Evolutionary conservation across 2,329 filamentous ascomycete genomes (phyloP), one percentile per base, ranked within the genome.

Genomic region (Fusarium sp.): DNA sequence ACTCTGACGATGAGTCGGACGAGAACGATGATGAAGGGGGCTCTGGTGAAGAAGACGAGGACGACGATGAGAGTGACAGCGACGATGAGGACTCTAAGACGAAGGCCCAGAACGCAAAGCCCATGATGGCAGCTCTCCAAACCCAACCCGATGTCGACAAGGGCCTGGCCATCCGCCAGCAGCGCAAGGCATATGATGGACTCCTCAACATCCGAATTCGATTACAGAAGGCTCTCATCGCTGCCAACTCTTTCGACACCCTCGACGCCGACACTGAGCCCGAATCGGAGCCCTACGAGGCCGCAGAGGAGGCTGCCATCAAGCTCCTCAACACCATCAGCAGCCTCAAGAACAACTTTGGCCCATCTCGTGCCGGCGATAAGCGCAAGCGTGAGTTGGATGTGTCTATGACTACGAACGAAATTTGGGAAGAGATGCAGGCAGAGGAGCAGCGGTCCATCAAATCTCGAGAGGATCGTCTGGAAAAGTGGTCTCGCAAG

Each of bases 401-500:
- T 4, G 73, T 81, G 0, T 82, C 86, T 3, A 90, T 88, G 6
- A 77, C 90, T 2, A 89, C 84, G 10, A 81, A 87, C 17, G 85
- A 88, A 3, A 87, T 97, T 3, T 97, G 92, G 92, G 82, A 86
- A 15, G 85, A 87, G 46, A 90, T 96, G 81, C 81, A 88, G 65
- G 80, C 82, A 3, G 83, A 90, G 9, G 94, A 97, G 74, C 75
- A 84, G 24, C 79, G 83, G 4, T 83, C 86, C 1, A 73, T 85
- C 21, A 79, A 86, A 7, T 86, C 89, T 69, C 89, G 95, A 53
- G 89, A 90, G 67, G 85, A 87, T 20, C 87, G 90, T 1, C 84
- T 99, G 14, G 91, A 97, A 75, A 96, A 96, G 78, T 99, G 96
- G 96, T 96, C 94, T 19, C 82, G 85, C 57, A 96, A 95, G 78